Percentiles rank a stretch among this genome's conserved stretches.
Evolutionary conservation across 352 stramenopile species (phyloP).

Genomic region (Bremia lactucae): DNA sequence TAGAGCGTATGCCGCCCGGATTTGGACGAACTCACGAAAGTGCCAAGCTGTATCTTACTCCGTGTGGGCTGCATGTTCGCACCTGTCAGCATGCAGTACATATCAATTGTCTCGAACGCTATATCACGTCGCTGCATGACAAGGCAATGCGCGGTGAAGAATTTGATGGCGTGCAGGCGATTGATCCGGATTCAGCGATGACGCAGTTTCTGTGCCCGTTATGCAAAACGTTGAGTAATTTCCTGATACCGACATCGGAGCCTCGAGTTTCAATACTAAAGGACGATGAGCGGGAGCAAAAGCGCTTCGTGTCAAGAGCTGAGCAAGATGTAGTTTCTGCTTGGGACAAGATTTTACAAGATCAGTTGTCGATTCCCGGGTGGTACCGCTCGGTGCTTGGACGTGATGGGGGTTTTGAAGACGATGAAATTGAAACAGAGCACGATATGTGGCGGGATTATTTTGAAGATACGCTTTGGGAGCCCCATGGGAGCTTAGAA

Average conservation of each 20-base stretch:
- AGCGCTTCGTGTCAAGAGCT: slow-evolving; percentile 3
- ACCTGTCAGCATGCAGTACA: slow-evolving; percentile 83
- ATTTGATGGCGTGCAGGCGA: slow-evolving; percentile 82
- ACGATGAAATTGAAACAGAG: slow-evolving; percentile 37
- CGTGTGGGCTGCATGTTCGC: slow-evolving; percentile 71
- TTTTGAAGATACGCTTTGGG: slow-evolving; percentile 82
- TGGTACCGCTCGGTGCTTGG: slow-evolving; percentile 69
- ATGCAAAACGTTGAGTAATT: slow-evolving; percentile 89
- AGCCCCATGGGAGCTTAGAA: slow-evolving; percentile 76
- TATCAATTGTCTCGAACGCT: slow-evolving; percentile 78
- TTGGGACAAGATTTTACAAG: slow-evolving; percentile 53
- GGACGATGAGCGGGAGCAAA: slow-evolving; percentile 14
- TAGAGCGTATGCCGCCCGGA: slow-evolving; percentile 34
- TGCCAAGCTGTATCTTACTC: slow-evolving; percentile 62
- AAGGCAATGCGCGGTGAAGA: slow-evolving; percentile 83
- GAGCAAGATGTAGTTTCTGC: slow-evolving; percentile 11
- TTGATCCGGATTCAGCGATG: slow-evolving; percentile 82
- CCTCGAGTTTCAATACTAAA: slow-evolving; percentile 20
- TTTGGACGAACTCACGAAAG: slow-evolving; percentile 37
- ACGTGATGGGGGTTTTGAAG: slow-evolving; percentile 40
- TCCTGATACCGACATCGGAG: slow-evolving; percentile 76
- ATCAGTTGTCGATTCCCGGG: slow-evolving; percentile 46
- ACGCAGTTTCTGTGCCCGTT: slow-evolving; percentile 88
- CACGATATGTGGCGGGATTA: slow-evolving; percentile 81
- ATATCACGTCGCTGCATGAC: slow-evolving; percentile 78